Evolutionary conservation across 306 rosid species (phyloP).

Genomic region (Pterocarpus macrocarpus): DNA sequence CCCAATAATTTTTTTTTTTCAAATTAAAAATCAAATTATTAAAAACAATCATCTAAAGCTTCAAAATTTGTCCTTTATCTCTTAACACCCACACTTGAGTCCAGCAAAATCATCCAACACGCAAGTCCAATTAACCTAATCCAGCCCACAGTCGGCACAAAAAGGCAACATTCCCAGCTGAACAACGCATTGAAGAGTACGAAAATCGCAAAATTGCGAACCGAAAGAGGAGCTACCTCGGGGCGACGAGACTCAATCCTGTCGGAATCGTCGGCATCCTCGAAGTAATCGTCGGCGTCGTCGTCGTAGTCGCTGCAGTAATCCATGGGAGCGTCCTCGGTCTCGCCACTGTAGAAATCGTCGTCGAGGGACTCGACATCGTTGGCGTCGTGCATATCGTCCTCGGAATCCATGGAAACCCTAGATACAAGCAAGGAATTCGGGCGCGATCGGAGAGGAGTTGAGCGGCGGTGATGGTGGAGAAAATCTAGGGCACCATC

Average conservation of each 20-base stretch:
- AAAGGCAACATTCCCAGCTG: conserved; percentile 28
- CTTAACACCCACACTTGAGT: neutral
- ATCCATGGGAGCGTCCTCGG: conserved; percentile 72
- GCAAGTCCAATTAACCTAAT: neutral
- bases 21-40: neutral
- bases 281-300: conserved; percentile 59
- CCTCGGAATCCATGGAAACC: conserved; percentile 60
- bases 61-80: conserved; percentile 19
- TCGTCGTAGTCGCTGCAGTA: conserved; percentile 64
- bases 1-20: neutral
- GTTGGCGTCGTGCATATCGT: conserved; percentile 80
- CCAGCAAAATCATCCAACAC: conserved; percentile 18
- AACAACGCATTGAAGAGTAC: neutral
- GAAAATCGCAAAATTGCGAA: neutral
- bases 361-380: conserved; percentile 79
- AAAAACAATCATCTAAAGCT: neutral
- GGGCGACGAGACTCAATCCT: conserved; percentile 67
- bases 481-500: conserved; percentile 54
- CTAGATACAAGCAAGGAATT: conserved; percentile 23
- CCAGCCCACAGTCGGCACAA: neutral
- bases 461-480: neutral
- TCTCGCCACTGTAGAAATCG: conserved; percentile 88
- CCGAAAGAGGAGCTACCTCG: conserved; percentile 59
- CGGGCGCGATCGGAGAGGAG: conserved; percentile 1
- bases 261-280: conserved; percentile 63